Conservation (phyloP, 129 eudicot genomes). For the carrot (Daucus carota) region DNA sequence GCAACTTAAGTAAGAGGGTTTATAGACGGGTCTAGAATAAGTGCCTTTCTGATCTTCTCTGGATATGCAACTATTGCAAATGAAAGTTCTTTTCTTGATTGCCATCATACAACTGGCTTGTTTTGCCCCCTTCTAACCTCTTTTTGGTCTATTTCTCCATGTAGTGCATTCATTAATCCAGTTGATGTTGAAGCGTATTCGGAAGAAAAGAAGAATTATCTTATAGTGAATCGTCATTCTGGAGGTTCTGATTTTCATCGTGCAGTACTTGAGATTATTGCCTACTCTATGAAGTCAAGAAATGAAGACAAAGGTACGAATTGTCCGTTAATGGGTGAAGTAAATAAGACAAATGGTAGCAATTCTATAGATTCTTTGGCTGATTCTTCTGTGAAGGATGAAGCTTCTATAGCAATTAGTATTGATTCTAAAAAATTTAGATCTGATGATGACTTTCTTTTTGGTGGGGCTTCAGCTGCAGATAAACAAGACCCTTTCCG, state of each 20-base stretch:
- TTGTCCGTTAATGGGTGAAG: no score
- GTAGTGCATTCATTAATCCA: constrained; percentile 90
- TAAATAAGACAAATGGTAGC: no score
- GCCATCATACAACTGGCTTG: background rate
- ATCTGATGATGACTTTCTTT: constrained; percentile 17
- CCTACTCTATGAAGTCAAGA: constrained; percentile 56
- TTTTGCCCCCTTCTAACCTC: background rate
- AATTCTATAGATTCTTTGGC: no score
- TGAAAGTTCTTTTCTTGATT: background rate
- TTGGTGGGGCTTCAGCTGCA: constrained; percentile 35
- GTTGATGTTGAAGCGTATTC: constrained; percentile 89
- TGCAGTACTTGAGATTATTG: constrained; percentile 73
- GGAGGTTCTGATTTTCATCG: constrained; percentile 86
- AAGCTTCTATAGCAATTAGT: constrained; percentile 21
- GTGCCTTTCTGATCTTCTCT: no score
- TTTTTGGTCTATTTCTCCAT: background rate
- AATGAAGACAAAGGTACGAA: constrained; percentile 35
- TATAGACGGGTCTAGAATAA: no score
- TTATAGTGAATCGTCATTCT: constrained; percentile 58
- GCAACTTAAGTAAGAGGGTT: no score
- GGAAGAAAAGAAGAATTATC: constrained; percentile 63
- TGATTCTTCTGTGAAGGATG: constrained; percentile 29
- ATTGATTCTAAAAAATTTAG: constrained; percentile 26
- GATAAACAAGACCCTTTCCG: constrained; percentile 29
- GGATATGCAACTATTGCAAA: background rate